These are phyloP conservation scores for Haberlea rhodopensis DNA, from an alignment of 257 asterid species.

Conservation along the genomic window DNA sequence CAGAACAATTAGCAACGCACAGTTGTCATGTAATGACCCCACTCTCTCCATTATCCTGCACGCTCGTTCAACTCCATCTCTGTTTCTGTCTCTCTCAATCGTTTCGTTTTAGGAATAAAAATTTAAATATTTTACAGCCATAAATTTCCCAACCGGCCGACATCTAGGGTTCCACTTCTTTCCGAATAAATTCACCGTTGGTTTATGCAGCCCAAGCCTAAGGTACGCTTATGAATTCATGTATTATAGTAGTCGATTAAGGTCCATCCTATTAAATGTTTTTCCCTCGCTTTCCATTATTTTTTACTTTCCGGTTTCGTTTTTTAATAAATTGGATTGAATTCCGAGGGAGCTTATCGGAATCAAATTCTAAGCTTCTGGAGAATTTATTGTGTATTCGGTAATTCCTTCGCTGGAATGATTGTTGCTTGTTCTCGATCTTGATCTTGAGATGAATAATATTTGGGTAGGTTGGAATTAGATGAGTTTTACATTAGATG, in stretches of 20 bases:
- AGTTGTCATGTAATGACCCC: background rate
- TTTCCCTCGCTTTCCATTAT: conserved; percentile 18
- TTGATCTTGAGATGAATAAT: conserved; percentile 55
- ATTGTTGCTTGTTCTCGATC: conserved; percentile 60
- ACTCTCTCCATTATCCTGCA: background rate
- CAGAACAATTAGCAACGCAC: background rate
- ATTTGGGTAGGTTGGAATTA: conserved; percentile 10
- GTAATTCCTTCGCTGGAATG: conserved; percentile 59
- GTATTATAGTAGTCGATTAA: conserved; percentile 22
- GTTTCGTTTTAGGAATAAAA: background rate
- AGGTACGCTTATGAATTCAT: conserved; percentile 46
- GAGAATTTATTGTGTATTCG: conserved; percentile 24
- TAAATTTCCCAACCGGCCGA: conserved; percentile 19
- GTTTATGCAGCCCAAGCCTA: conserved; percentile 36
- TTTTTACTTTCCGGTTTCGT: background rate
- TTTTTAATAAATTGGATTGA: conserved; percentile 20
- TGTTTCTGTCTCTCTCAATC: background rate
- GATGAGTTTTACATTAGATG: conserved; percentile 31
- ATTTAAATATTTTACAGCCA: conserved; percentile 9
- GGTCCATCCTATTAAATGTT: conserved; percentile 12
- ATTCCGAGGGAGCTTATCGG: conserved; percentile 23
- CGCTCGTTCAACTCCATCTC: background rate
- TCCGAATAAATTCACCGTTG: conserved; percentile 13
- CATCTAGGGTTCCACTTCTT: conserved; percentile 37
- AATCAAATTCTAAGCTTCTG: conserved; percentile 24